Percentiles rank a stretch among this genome's conserved stretches.
These are phyloP conservation scores for Penicillium lividum DNA, from an alignment of 495 filamentous ascomycete genomes.

Conservation along the genomic window DNA sequence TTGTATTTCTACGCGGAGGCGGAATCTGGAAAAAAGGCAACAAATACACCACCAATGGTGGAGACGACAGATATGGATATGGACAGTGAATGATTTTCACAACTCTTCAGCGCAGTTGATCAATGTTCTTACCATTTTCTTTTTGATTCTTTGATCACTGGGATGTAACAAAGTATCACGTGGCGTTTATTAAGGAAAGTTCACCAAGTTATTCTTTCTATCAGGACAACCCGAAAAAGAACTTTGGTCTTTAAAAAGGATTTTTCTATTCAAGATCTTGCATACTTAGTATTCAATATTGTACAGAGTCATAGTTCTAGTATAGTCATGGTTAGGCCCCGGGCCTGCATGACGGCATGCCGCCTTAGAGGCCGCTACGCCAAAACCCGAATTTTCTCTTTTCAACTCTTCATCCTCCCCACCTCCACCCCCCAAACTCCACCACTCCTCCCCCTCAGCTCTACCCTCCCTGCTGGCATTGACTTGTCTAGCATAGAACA, in stretches of 20 bases:
- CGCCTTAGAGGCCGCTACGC: conserved; percentile 23
- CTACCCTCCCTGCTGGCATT: conserved; percentile 51
- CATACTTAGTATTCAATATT: too few relatives aligned
- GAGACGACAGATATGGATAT: conserved; percentile 16
- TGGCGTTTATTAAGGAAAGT: not conserved
- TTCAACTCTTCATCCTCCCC: conserved; percentile 27
- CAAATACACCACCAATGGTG: conserved; percentile 3
- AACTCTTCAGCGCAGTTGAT: conserved; percentile 4
- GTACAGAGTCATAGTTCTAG: not conserved
- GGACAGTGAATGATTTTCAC: not conserved
- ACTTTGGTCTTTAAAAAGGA: too few relatives aligned
- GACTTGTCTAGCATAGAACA: conserved; percentile 53
- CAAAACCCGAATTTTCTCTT: conserved; percentile 37
- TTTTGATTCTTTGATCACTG: not conserved
- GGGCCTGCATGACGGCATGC: conserved; percentile 32
- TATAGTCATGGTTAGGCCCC: conserved; percentile 4
- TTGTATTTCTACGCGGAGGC: conserved; percentile 21
- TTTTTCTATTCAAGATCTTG: too few relatives aligned
- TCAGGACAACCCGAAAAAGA: too few relatives aligned
- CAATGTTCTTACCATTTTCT: conserved; percentile 4
- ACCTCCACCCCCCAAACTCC: conserved; percentile 30
- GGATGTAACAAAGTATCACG: not conserved
- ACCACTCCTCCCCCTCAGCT: conserved; percentile 39
- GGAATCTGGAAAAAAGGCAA: conserved; percentile 5
- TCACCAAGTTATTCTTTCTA: not conserved